Conservation (phyloP, 164 flowering plant genomes). For the Berberis vulgaris region DNA sequence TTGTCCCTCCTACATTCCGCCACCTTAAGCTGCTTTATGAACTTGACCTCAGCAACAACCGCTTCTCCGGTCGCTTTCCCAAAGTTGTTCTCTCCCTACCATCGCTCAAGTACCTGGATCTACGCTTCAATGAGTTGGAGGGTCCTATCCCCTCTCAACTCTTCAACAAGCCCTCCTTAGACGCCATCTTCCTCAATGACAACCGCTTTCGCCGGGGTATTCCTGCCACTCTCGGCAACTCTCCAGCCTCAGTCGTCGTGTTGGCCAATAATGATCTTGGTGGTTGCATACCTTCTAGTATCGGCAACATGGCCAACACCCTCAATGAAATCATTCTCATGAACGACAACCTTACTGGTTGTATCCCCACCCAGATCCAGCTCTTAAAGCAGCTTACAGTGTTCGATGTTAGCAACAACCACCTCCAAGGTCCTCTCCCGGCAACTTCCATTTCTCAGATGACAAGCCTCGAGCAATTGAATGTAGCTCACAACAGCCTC, state of each 20-base stretch:
- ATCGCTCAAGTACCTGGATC: constrained; percentile 56
- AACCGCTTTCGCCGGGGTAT: constrained; percentile 59
- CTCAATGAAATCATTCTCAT: constrained; percentile 68
- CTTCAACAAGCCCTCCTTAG: constrained; percentile 50
- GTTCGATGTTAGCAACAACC: constrained; percentile 72
- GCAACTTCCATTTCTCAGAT: constrained; percentile 24
- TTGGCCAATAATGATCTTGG: constrained; percentile 65
- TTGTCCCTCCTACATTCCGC: constrained; percentile 38
- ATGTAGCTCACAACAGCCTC: constrained; percentile 63
- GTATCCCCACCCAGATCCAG: constrained; percentile 60
- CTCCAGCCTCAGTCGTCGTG: constrained; percentile 71
- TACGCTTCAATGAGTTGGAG: constrained; percentile 79
- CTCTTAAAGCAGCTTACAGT: constrained; percentile 46
- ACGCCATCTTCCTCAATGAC: constrained; percentile 66
- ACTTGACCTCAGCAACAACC: constrained; percentile 78
- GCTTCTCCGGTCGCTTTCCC: constrained; percentile 68
- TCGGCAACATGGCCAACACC: constrained; percentile 62
- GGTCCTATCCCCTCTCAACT: constrained; percentile 53
- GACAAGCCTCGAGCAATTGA: constrained; percentile 64
- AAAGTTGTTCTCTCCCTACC: constrained; percentile 47
- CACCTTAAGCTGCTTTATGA: constrained; percentile 51
- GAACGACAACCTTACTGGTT: constrained; percentile 59
- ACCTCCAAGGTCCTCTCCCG: constrained; percentile 51
- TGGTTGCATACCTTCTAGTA: constrained; percentile 66
- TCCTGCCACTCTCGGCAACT: constrained; percentile 67